These are phyloP conservation scores for Tuber indicum DNA, from an alignment of 495 filamentous ascomycete genomes.

Conservation along the genomic window DNA sequence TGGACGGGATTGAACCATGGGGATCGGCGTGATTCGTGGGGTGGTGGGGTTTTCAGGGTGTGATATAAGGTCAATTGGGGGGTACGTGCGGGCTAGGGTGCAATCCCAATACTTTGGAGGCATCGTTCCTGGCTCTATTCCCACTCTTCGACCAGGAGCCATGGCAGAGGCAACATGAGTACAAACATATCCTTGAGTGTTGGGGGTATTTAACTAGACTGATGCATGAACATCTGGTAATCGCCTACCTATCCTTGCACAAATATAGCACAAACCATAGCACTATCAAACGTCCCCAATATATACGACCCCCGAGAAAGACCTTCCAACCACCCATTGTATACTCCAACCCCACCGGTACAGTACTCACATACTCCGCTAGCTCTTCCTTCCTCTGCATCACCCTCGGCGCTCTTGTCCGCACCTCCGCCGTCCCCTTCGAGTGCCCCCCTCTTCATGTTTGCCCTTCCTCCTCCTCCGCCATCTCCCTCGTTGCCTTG, in stretches of 20 bases:
- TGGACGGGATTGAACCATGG: neutral
- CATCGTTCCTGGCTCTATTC: neutral
- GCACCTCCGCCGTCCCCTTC: neutral
- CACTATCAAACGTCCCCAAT: neutral
- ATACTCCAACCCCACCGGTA: neutral
- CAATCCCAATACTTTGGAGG: neutral
- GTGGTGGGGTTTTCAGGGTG: neutral
- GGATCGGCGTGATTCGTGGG: neutral
- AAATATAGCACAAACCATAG: neutral
- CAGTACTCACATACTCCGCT: neutral
- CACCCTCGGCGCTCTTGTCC: neutral
- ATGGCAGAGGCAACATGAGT: neutral
- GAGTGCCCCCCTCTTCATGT: constrained; percentile 7
- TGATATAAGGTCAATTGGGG: neutral
- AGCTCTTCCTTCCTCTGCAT: neutral
- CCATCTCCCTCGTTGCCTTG: constrained; percentile 28
- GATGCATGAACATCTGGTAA: neutral
- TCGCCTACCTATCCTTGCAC: neutral
- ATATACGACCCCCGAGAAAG: neutral
- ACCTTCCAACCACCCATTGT: constrained; percentile 13
- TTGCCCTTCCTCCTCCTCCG: constrained; percentile 32
- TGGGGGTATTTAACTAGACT: neutral
- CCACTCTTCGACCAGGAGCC: neutral
- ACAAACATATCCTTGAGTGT: neutral
- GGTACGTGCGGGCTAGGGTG: neutral